A percentile compares a stretch with the other conserved stretches of the same genome.
Conservation (phyloP, 164 flowering plant species). For the Vitis rotundifolia region DNA sequence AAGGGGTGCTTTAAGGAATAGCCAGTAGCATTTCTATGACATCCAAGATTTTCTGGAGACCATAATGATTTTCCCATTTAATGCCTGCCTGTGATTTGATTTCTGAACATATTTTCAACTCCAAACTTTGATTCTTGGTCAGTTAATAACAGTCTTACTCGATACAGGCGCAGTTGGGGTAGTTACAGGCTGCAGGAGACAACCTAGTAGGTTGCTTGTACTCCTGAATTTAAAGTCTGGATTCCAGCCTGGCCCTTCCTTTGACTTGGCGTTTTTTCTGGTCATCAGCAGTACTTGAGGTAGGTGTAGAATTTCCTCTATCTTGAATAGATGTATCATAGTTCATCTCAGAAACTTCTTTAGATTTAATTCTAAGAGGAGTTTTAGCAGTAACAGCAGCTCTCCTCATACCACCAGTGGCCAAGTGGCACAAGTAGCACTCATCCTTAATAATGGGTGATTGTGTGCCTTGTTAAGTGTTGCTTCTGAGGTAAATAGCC, state of each 20-base stretch:
- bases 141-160: too few relatives aligned
- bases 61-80: slow-evolving; percentile 79
- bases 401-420: too few relatives aligned
- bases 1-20: slow-evolving; percentile 65
- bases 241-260: slow-evolving; percentile 30
- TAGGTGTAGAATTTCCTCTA: slow-evolving; percentile 3
- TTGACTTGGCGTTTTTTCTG: slow-evolving; percentile 9
- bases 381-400: too few relatives aligned
- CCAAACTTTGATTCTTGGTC: too few relatives aligned
- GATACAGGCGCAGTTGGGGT: slow-evolving; percentile 62
- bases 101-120: too few relatives aligned
- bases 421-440: too few relatives aligned
- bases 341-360: slow-evolving; percentile 3
- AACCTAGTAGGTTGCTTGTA: slow-evolving; percentile 8
- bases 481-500: slow-evolving; percentile 69
- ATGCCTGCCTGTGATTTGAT: too few relatives aligned
- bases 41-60: slow-evolving; percentile 64
- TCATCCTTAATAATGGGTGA: too few relatives aligned
- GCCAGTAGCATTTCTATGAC: slow-evolving; percentile 64
- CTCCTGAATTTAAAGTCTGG: slow-evolving; percentile 6
- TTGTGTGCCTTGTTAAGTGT: slow-evolving; percentile 65
- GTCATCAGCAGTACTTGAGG: slow-evolving; percentile 6
- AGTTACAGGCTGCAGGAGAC: slow-evolving; percentile 12
- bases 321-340: slow-evolving; percentile 7
- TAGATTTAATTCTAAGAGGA: neutral